phyloP scores from a whole-genome alignment of 2,329 filamentous ascomycete species.

The Alternaria viburni region DNA sequence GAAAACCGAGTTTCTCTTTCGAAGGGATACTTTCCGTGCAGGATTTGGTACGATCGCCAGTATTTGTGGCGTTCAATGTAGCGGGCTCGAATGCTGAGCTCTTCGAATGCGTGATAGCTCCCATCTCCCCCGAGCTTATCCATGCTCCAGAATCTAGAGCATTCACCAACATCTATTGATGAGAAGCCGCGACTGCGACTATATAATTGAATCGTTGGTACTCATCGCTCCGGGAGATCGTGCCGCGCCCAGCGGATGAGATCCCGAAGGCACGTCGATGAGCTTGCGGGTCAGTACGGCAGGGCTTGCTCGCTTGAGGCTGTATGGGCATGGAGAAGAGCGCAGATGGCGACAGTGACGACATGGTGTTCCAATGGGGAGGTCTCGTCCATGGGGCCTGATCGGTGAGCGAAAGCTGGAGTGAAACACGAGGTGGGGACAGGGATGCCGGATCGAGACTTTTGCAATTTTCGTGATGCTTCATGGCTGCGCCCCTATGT shows the following conservation, averaged over 20 bases:
- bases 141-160: neutral
- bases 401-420: slow-evolving; percentile 18
- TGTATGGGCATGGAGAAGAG: neutral
- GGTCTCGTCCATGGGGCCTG: slow-evolving; percentile 3
- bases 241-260: neutral
- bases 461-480: neutral
- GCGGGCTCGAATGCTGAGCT: neutral
- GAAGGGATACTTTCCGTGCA: neutral
- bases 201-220: neutral
- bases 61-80: neutral
- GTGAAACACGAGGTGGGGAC: slow-evolving; percentile 6
- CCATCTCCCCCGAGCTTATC: neutral
- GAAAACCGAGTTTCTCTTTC: neutral
- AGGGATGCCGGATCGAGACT: neutral
- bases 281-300: neutral
- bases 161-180: neutral
- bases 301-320: neutral
- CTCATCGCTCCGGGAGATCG: neutral
- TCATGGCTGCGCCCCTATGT: neutral
- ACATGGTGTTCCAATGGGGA: slow-evolving; percentile 2
- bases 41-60: neutral
- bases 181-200: neutral
- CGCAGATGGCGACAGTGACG: slow-evolving; percentile 2
- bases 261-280: neutral
- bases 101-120: neutral